Conservation (phyloP, 106 monocot genomes). For the Dendrobium officinale region DNA sequence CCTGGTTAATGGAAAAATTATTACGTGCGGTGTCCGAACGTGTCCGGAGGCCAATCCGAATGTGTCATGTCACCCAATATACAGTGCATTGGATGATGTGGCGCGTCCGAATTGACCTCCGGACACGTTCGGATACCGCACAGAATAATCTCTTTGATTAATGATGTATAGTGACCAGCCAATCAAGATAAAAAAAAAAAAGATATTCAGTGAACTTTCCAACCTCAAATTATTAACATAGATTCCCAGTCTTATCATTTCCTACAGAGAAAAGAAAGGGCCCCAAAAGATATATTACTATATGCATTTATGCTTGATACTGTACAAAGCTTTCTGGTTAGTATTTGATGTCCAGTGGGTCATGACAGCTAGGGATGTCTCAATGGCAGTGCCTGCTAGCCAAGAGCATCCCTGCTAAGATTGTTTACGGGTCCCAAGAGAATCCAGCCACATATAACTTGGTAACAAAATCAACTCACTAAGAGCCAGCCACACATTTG, state of each 20-base stretch:
- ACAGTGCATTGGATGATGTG: no score
- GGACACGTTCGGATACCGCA: no score
- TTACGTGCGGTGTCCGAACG: no score
- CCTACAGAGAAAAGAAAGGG: neutral
- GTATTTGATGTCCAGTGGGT: neutral
- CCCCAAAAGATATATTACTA: neutral
- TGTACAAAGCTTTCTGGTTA: neutral
- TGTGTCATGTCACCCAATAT: no score
- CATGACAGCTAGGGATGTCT: conserved; percentile 4
- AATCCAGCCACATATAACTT: neutral
- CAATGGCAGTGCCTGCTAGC: neutral
- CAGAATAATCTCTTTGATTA: neutral
- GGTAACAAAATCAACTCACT: neutral
- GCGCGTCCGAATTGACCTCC: no score
- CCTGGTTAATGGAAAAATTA: neutral
- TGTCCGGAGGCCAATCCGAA: no score
- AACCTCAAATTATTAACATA: no score
- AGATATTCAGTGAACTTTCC: no score
- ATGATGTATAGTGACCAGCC: neutral
- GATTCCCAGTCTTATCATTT: neutral
- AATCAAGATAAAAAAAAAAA: no score
- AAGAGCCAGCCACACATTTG: neutral
- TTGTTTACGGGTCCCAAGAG: neutral
- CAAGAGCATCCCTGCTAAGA: neutral
- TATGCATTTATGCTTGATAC: neutral